Evolutionary conservation across 306 rosid species (phyloP).

Genomic region (Acacia melanoxylon): DNA sequence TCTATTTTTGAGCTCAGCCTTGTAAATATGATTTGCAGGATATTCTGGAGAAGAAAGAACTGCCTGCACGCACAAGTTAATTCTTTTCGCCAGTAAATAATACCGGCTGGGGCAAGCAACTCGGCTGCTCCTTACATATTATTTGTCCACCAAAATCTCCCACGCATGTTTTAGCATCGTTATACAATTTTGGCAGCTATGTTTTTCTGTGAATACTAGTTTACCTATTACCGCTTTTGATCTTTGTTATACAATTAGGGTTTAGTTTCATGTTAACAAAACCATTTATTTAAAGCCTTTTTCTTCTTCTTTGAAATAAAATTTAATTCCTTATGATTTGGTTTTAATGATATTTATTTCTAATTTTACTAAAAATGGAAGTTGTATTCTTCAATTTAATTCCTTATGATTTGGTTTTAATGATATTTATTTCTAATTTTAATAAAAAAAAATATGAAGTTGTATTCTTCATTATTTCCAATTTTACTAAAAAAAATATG

Average conservation of each 20-base stretch:
- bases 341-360: background rate
- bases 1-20: constrained; percentile 46
- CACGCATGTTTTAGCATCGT: background rate
- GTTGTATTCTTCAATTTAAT: too few species aligned
- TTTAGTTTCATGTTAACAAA: background rate
- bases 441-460: too few species aligned
- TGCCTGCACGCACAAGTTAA: background rate
- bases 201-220: background rate
- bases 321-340: too few species aligned
- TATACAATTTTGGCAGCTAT: background rate
- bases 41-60: background rate
- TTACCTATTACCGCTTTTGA: background rate
- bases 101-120: constrained; percentile 57
- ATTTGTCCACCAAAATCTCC: constrained; percentile 5
- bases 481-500: too few species aligned
- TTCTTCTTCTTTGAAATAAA: too few species aligned
- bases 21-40: constrained; percentile 45
- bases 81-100: background rate
- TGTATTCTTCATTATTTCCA: too few species aligned
- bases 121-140: constrained; percentile 54
- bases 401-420: too few species aligned
- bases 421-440: too few species aligned
- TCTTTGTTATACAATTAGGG: background rate
- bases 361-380: too few species aligned
- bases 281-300: background rate